phyloP scores from a whole-genome alignment of 768 basidiomycete species.

The Trametes sanguinea region DNA sequence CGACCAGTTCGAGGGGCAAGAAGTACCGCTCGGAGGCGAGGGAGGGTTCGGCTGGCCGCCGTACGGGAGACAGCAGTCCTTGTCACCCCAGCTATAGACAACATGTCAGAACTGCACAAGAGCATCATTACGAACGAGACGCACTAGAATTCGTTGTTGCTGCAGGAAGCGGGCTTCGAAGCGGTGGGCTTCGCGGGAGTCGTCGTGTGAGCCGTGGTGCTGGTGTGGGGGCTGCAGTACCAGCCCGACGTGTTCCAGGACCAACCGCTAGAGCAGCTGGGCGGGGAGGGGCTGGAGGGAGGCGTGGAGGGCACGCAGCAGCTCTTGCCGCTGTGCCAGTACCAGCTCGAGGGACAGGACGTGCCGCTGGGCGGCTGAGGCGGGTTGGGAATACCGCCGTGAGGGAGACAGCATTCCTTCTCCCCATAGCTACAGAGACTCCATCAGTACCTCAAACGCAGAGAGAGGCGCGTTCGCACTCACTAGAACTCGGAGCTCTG shows the following conservation, averaged over 20 bases:
- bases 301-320: constrained; percentile 57
- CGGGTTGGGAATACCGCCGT: constrained; percentile 43
- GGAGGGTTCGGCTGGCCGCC: constrained; percentile 44
- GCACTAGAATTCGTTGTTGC: neutral
- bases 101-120: too few relatives aligned
- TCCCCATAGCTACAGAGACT: constrained; percentile 31
- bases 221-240: constrained; percentile 5
- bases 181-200: neutral
- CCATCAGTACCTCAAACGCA: neutral
- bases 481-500: constrained; percentile 31
- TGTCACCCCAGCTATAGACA: constrained; percentile 30
- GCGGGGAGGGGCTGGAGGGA: constrained; percentile 40
- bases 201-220: constrained; percentile 1
- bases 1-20: constrained; percentile 48
- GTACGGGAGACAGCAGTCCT: constrained; percentile 44
- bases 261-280: constrained; percentile 45
- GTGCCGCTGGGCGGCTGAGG: constrained; percentile 48
- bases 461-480: neutral
- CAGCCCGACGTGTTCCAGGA: constrained; percentile 8
- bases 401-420: constrained; percentile 46
- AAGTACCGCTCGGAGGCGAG: constrained; percentile 48
- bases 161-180: constrained; percentile 3
- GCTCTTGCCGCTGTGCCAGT: constrained; percentile 47
- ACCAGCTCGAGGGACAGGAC: constrained; percentile 51
- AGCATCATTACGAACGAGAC: neutral